Evolutionary conservation across 164 flowering plant genomes (phyloP), one percentile per base, ranked within the genome.

Genomic region (Buxus sempervirens): DNA sequence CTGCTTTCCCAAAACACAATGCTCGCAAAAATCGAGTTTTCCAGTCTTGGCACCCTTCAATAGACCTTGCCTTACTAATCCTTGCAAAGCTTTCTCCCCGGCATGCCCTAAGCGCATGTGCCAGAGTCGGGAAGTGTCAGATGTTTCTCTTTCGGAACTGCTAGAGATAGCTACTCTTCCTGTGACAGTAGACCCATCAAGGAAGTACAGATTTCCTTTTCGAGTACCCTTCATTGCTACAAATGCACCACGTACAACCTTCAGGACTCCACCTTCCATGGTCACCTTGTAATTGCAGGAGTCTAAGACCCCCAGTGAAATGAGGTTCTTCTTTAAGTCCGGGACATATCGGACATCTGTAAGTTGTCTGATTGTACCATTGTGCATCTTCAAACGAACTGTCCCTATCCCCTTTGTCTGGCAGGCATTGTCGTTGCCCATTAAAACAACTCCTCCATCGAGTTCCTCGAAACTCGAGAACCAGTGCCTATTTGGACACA

Each of bases 81-180:
- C 27, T 63, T 71, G 24, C 58, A 71, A 63, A 7, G 63, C 24
- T 19, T 71, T 71, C 19, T 64, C 68, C 2, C 68, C 63, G 9
- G 73, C 54, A 70, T 64, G 73, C 54, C 62, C 57, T 9, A 71
- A 19, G 27, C 56, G 25, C 75, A 72, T 72, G 41, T 67, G 75
- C 66, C 76, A 67, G 13, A 54, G 32, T 15, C 54, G 53, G 19
- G 70, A 26, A 9, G 65, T 23, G 0, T 72, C 32, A 57, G 28
- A 9, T 0, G 20, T 26, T 8, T 28, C 21, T 0, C 51, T 60
- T 9, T 58, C 28, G 12, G 45, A 13, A 12, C 9, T 19, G 0
- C 9, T 4, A 28, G 66, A 2, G 4, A 20, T 25, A 2, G 60
- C 54, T 58, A 42, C 67, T 25, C 27, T 19, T 18, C 60, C 60